Evolutionary conservation across 2,329 filamentous ascomycete species (phyloP), one percentile per base, ranked within the genome.

Genomic region (Chaetothyriales sp.): DNA sequence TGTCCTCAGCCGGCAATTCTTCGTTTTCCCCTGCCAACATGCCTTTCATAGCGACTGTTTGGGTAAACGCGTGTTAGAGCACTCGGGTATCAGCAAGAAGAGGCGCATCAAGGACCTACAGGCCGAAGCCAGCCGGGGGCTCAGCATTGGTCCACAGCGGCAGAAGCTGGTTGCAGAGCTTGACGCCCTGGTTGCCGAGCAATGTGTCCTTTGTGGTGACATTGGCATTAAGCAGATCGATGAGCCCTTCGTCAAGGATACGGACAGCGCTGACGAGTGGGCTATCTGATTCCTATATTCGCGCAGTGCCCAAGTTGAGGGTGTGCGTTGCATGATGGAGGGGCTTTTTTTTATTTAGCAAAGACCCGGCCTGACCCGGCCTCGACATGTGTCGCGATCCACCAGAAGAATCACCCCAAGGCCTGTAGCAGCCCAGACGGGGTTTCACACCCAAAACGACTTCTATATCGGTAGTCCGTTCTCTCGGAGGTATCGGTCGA

Each of bases 1-100:
- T 8, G 71, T 98, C 50, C 75, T 98, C 15, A 89, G 86, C 63
- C 73, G 89, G 50, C 89, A 95, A 62, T 98, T 98, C 69, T 98
- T 97, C 61, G 92, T 98, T 18, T 98, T 98, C 60, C 92, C 92
- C 0, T 98, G 92, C 67, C 92, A 98, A 72, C 92, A 98, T 69
- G 86, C 89, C 2, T 98, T 98, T 64, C 92, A 98, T 67, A 90
- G 86, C 44, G 92, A 98, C 65, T 98, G 92, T 66, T 70, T 98
- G 47, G 90, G 88, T 0, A 83, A 81, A 62, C 85, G 85, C 64
- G 88, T 97, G 0, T 76, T 95, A 50, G 86, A 90, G 66, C 83
- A 88, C 58, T 82, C 84, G 1, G 87, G 88, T 0, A 73, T 83
- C 49, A 83, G 81, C 18, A 86, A 84, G 68, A 81, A 83, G 15